These are phyloP conservation scores for Phytophthora hybrid DNA, from an alignment of 352 stramenopile species.

Conservation along the genomic window DNA sequence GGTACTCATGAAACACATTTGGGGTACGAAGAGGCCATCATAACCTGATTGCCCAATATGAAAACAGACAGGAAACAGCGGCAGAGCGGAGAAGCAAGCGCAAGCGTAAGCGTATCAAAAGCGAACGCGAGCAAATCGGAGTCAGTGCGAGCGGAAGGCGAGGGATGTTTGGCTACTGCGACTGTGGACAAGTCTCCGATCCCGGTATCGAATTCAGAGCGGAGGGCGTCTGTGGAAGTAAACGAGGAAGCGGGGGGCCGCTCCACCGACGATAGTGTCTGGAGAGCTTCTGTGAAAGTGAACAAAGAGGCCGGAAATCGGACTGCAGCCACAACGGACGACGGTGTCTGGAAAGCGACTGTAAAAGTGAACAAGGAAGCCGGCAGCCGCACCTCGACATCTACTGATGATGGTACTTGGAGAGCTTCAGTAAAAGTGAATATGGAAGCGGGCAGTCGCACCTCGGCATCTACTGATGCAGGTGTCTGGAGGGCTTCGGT, in stretches of 20 bases:
- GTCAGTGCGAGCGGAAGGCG: background rate
- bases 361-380: conserved; percentile 21
- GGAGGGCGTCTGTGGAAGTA: conserved; percentile 24
- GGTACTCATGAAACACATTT: conserved; percentile 27
- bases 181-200: background rate
- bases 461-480: conserved; percentile 5
- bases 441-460: conserved; percentile 33
- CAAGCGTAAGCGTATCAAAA: conserved; percentile 6
- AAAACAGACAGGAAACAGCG: background rate
- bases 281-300: conserved; percentile 19
- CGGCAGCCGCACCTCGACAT: conserved; percentile 3
- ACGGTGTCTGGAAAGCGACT: background rate
- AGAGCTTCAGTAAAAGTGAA: conserved; percentile 41
- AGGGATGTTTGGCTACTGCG: background rate
- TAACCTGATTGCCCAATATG: background rate
- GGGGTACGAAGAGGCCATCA: background rate
- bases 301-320: conserved; percentile 13
- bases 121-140: background rate
- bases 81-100: background rate
- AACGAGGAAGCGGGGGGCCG: conserved; percentile 10
- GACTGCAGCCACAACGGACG: background rate
- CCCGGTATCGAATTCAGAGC: conserved; percentile 1
- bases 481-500: conserved; percentile 27
- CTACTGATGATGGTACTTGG: background rate
- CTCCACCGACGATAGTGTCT: background rate